Evolutionary conservation across 2,329 filamentous ascomycete species (phyloP), one percentile per base, ranked within the genome.

Genomic region (Exserohilum rostratum): DNA sequence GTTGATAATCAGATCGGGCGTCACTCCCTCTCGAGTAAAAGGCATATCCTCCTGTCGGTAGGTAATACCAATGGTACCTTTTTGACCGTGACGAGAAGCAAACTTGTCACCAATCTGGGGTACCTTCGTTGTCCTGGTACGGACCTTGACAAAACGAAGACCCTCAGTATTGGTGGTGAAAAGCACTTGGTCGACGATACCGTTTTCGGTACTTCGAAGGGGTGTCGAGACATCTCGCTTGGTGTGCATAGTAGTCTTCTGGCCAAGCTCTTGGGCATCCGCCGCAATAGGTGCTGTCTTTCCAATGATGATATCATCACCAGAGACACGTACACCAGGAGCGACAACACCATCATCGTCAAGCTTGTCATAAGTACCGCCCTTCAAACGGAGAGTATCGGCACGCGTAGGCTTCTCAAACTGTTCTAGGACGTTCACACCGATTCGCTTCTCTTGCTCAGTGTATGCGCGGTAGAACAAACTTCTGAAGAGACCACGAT

Each of bases 81-180:
- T 99, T 72, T 99, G 95, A 72, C 95, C 95, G 85, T 99, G 96
- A 79, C 95, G 92, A 68, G 96, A 99, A 6, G 95, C 96, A 75
- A 99, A 99, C 77, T 99, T 99, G 80, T 99, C 95, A 70, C 95
- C 95, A 76, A 99, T 98, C 78, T 99, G 96, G 0, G 95, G 95
- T 37, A 98, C 87, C 83, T 99, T 99, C 50, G 96, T 99, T 3
- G 95, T 98, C 75, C 95, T 85, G 70, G 97, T 96, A 58, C 95
- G 90, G 51, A 99, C 93, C 79, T 99, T 99, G 77, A 97, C 93
- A 72, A 98, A 98, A 48, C 91, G 91, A 64, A 96, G 84, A 66
- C 93, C 93, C 72, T 99, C 95, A 31, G 90, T 89, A 71, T 96
- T 97, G 57, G 96, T 97, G 0, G 95, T 97, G 57, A 99, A 82